Base-by-base conservation (phyloP, 164 flowering plant genomes). In the Tetrastigma voinierianum region DNA sequence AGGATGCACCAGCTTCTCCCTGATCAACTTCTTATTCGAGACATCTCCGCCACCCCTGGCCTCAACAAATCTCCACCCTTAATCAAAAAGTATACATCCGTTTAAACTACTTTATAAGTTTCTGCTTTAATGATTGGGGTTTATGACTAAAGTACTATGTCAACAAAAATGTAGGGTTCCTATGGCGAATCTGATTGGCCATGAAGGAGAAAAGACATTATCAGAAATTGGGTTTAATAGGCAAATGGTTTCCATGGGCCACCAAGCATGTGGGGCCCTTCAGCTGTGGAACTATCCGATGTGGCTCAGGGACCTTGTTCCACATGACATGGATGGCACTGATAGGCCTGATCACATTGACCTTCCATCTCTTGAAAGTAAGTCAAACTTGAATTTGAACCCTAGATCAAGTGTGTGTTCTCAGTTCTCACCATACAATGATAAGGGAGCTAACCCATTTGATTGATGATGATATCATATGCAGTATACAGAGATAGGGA, bases 1-100 rank as follows among this genome's bases (percentile, higher is more conserved):
- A 74, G 90, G 59, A 89, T 89, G 95, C 91, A 89, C 64, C 32
- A 83, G 0, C 87, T 89, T 61, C 76, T 89, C 17, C 90, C 91
- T 4, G 95, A 87, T 17, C 25, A 65, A 15, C 64, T 87, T 48
- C 61, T 61, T 21, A 60, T 87, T 3, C 70, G 82, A 48, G 82
- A 82, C 69, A 72, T 70, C 40, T 10, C 70, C 0, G 11, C 49
- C 20, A 40, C 73, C 48, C 68, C 58, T 17, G 54, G 72, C 3
- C 40, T 32, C 40, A 32, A 32, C 55, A 57, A 69, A 49, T 49
- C 59, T 40, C 84, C 76, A n/a, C 82, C 78, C 9, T 24, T 70
- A 9, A 9, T 43, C n/a, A 57, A 68, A 74, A 74, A 77, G 83
- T 83, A 78, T 4, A 32, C 19, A 43, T 19, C 57, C 32, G 58